Evolutionary conservation across 306 rosid species (phyloP), one percentile per base, ranked within the genome.

Genomic region (Rosa chinensis): DNA sequence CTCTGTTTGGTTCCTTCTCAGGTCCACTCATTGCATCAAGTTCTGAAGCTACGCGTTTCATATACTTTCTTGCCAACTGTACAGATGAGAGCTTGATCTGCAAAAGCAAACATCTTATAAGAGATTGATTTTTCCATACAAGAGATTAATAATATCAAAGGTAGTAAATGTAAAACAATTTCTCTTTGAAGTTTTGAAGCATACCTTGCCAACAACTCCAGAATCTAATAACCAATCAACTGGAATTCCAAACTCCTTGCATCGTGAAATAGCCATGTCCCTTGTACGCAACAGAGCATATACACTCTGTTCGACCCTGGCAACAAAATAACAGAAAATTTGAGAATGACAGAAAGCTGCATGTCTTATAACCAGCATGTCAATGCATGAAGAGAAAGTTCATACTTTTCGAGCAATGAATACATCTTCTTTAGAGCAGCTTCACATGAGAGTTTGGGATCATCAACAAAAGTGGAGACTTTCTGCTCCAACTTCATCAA

Each of bases 121-220:
- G 75, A 66, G 16, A 63, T 21, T 49, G 7, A 67, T 32, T 2
- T 52, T 75, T 1, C 25, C 21, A 67, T n/a, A n/a, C 5, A 56
- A 39, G 4, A 72, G 23, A 45, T 70, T 21, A 58, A 20, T 18
- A 39, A 20, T 14, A 75, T 32, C 69, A 70, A 42, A 42, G 20
- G 28, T 58, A 69, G 52, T 18, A 81, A 66, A 39, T 16, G 12
- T 16, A 32, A 68, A 25, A 25, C 5, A 37, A 39, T 9, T 7
- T 39, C 56, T 76, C 59, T 70, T 32, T 23, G 8, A 5, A 73
- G 14, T 55, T 61, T 77, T 73, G 69, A 78, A 73, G 47, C 84
- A 70, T 92, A 95, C 99, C 94, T 93, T 96, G 87, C 99, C 98
- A 56, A 93, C 98, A 73, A 96, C 92, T 73, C 99, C 99, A 7